Base-by-base conservation (phyloP, 805 yeast species). In the Babjeviella inositovora region DNA sequence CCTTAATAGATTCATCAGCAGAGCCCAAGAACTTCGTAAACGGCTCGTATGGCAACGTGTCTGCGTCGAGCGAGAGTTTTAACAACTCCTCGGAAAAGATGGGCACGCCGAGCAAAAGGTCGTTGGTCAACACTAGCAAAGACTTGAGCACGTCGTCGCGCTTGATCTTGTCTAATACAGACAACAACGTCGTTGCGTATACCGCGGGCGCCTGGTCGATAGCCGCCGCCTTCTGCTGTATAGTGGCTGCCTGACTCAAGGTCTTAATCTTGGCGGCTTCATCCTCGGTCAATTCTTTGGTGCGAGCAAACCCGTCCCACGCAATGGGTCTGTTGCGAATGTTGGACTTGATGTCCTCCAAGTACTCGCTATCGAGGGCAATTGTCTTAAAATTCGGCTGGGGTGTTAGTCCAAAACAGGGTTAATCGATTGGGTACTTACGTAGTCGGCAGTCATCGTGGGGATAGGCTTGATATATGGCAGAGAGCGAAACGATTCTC, bases 231-330 rank as follows among this genome's bases (percentile, higher is more conserved):
- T 32, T 25, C 6, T 51, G 35, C 23, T 41, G 31, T 12, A 43
- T 49, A 8, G 30, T 28, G 17, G 39, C 29, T 35, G 58, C 61
- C 31, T 60, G 60, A 36, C 63, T 71, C 31, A 69, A 53, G 11
- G 55, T 47, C 39, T 67, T 67, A 35, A 70, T 54, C 21, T 60
- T 50, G 24, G 61, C 61, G 7, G 85, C 87, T 42, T 81, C 90
- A 30, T 66, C 68, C 23, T 61, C 62, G 20, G 72, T 51, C 18
- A 85, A 56, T 21, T 71, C 63, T 22, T 67, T 70, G 11, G 85
- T 72, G 26, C 93, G 62, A 7, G 79, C 72, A 36, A 77, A 70
- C 7, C 92, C 92, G 39, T 80, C 92, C 96, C 96, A 85, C 15
- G 93, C 92, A 26, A 84, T 67, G 15, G 85, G 71, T 32, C 90